Percentiles rank a stretch among this genome's conserved stretches.
Conservation (phyloP, 2,329 filamentous ascomycete species). For the Hypoxylon sp. region DNA sequence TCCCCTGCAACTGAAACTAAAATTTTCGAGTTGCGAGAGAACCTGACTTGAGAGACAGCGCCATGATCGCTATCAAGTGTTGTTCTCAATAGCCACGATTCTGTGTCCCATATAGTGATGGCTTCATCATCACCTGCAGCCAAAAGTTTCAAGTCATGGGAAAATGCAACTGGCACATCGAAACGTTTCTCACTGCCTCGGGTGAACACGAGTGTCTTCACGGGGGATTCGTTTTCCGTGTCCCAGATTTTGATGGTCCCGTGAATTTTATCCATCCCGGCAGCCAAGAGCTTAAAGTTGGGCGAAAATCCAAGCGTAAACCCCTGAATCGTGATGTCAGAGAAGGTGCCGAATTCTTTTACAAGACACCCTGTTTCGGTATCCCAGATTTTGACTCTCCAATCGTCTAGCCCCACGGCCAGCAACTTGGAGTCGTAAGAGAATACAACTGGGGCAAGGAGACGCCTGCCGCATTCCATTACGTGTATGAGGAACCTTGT, state of each 20-base stretch:
- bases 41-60: too few relatives aligned
- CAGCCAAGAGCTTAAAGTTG: too few relatives aligned
- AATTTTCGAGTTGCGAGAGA: not conserved
- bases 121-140: not conserved
- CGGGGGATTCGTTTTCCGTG: too few relatives aligned
- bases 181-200: too few relatives aligned
- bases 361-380: not conserved
- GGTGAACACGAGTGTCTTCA: too few relatives aligned
- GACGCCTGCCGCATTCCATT: not conserved
- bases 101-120: too few relatives aligned
- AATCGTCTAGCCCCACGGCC: not conserved
- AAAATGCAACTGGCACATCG: not conserved
- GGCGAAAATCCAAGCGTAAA: too few relatives aligned
- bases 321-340: not conserved
- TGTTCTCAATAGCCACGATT: too few relatives aligned
- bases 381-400: not conserved
- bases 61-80: too few relatives aligned
- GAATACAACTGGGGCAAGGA: not conserved
- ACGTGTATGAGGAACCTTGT: not conserved
- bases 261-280: too few relatives aligned
- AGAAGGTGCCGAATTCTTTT: not conserved
- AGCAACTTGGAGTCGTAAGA: not conserved
- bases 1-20: not conserved
- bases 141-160: not conserved
- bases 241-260: too few relatives aligned